Percentiles rank a stretch among this genome's conserved stretches.
phyloP scores from a whole-genome alignment of 2,329 filamentous ascomycete genomes.

The Aspergillus viridinutans region DNA sequence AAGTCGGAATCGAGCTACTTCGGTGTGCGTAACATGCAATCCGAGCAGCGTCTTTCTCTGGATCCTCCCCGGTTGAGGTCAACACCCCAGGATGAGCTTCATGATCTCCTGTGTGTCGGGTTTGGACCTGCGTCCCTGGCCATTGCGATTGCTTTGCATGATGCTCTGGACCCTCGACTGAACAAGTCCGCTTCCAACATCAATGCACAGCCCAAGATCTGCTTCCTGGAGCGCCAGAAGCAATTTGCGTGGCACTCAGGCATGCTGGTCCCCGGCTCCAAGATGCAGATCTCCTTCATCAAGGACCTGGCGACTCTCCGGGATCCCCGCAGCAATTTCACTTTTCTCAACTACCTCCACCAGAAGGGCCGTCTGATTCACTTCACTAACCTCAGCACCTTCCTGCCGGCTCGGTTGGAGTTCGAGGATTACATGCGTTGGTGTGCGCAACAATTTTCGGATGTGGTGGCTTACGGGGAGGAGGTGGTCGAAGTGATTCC shows the following conservation, averaged over 20 bases:
- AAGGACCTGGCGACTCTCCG: slow-evolving; percentile 90
- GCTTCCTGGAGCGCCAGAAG: slow-evolving; percentile 82
- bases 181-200: slow-evolving; percentile 39
- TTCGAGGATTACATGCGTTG: slow-evolving; percentile 95
- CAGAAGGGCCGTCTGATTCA: slow-evolving; percentile 74
- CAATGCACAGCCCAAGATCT: slow-evolving; percentile 60
- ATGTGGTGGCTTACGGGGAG: slow-evolving; percentile 69
- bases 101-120: slow-evolving; percentile 85
- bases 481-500: slow-evolving; percentile 71
- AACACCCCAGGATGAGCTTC: slow-evolving; percentile 59
- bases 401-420: slow-evolving; percentile 78
- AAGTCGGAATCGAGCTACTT: slow-evolving; percentile 26
- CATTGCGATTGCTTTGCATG: slow-evolving; percentile 83
- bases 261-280: slow-evolving; percentile 88
- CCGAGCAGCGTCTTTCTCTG: slow-evolving; percentile 15
- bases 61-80: slow-evolving; percentile 46
- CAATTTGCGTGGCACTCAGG: slow-evolving; percentile 89
- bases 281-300: slow-evolving; percentile 97
- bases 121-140: slow-evolving; percentile 90
- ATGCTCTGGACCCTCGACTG: slow-evolving; percentile 55
- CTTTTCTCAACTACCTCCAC: slow-evolving; percentile 92
- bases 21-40: slow-evolving; percentile 19
- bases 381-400: slow-evolving; percentile 87
- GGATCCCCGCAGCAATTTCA: slow-evolving; percentile 85
- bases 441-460: slow-evolving; percentile 76